phyloP scores from a whole-genome alignment of 805 yeast genomes.

The Wickerhamomyces canadensis region DNA sequence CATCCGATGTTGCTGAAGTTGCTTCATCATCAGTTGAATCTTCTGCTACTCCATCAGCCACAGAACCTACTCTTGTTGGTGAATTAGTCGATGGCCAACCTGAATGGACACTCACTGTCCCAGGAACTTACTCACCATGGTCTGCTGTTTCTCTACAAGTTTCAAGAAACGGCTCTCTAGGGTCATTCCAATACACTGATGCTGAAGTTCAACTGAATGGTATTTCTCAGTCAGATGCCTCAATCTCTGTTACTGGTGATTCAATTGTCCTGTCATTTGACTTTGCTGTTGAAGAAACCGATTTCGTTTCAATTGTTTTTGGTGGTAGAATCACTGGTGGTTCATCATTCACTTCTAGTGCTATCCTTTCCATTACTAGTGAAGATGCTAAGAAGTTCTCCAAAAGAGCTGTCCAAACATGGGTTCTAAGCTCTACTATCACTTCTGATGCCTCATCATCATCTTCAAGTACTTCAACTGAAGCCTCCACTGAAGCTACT shows the following conservation, averaged over 20 bases:
- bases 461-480: conserved; percentile 7
- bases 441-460: conserved; percentile 10
- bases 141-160: conserved; percentile 6
- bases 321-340: conserved; percentile 5
- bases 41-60: background rate
- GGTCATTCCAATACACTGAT: conserved; percentile 8
- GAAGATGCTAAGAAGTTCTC: conserved; percentile 3
- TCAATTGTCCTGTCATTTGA: conserved; percentile 5
- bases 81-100: conserved; percentile 8
- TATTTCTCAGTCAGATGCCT: background rate
- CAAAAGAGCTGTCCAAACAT: conserved; percentile 12
- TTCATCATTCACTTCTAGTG: conserved; percentile 5
- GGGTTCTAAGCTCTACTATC: conserved; percentile 5
- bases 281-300: conserved; percentile 2
- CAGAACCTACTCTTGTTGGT: conserved; percentile 5
- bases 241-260: conserved; percentile 2
- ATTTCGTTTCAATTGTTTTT: background rate
- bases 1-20: too few relatives aligned
- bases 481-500: conserved; percentile 13
- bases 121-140: conserved; percentile 21
- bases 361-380: conserved; percentile 1
- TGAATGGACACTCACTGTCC: conserved; percentile 12
- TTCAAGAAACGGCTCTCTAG: conserved; percentile 1
- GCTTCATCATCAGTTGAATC: background rate
- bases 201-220: conserved; percentile 10